Conservation (phyloP, 257 asterid species). For the Handroanthus guayacan region DNA sequence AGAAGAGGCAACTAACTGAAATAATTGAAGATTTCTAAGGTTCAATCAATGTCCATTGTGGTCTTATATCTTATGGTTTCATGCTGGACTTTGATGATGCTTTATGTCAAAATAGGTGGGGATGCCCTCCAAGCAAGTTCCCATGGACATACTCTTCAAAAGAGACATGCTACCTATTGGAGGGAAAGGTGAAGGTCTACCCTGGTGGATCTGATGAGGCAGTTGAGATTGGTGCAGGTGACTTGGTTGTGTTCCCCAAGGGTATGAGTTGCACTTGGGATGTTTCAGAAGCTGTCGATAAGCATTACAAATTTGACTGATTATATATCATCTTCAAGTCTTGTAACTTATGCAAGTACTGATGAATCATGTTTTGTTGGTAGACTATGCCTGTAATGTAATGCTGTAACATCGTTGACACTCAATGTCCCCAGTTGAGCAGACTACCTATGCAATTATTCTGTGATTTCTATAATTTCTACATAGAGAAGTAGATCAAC, state of each 20-base stretch:
- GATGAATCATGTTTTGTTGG: background rate
- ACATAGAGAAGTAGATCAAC: no score
- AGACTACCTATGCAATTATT: background rate
- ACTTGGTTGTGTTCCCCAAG: conserved; percentile 73
- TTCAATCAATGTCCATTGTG: background rate
- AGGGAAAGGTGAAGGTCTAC: conserved; percentile 73
- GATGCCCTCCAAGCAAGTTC: conserved; percentile 76
- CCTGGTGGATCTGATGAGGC: conserved; percentile 64
- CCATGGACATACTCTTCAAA: conserved; percentile 71
- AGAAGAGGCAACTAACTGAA: no score
- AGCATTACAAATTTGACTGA: conserved; percentile 69
- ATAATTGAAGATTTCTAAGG: no score
- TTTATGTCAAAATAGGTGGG: conserved; percentile 57
- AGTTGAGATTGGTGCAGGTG: conserved; percentile 69
- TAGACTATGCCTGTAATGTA: background rate
- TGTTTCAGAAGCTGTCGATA: conserved; percentile 66
- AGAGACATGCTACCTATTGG: conserved; percentile 67
- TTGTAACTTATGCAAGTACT: background rate
- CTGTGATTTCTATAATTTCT: background rate
- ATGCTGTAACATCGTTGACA: background rate
- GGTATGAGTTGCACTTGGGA: conserved; percentile 86
- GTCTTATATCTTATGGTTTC: background rate
- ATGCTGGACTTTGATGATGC: conserved; percentile 3
- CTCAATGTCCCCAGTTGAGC: background rate
- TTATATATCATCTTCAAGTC: conserved; percentile 5